A percentile compares a stretch with the other conserved stretches of the same genome.
Conservation (phyloP, 768 basidiomycete species). For the Mrakia blollopis region DNA sequence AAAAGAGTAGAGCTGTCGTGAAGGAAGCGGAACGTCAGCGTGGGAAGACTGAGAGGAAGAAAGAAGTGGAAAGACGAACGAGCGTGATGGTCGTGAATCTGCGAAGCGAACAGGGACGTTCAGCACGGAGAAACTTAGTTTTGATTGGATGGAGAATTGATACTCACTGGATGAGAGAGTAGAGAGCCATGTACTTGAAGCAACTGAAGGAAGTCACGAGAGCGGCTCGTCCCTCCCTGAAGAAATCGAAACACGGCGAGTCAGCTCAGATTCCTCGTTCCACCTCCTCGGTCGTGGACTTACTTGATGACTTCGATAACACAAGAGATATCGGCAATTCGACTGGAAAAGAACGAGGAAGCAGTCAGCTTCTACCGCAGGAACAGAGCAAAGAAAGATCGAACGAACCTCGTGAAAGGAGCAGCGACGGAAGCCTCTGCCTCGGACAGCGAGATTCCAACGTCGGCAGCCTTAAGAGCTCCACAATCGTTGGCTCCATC, state of each 20-base stretch:
- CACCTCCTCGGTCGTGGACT: slow-evolving; percentile 1
- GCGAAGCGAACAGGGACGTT: neutral
- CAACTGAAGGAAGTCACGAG: slow-evolving; percentile 97
- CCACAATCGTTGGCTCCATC: slow-evolving; percentile 99
- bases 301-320: slow-evolving; percentile 87
- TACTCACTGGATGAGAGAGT: slow-evolving; percentile 78
- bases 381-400: neutral
- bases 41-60: no score
- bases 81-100: slow-evolving; percentile 90
- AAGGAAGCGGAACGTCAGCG: neutral
- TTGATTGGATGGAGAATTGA: neutral
- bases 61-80: slow-evolving; percentile 29
- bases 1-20: slow-evolving; percentile 74
- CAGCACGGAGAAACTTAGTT: neutral
- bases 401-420: slow-evolving; percentile 63
- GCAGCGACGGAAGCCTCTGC: slow-evolving; percentile 98
- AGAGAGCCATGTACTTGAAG: slow-evolving; percentile 99
- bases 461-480: slow-evolving; percentile 95
- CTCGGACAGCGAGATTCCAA: slow-evolving; percentile 92
- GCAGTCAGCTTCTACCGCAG: neutral
- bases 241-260: neutral
- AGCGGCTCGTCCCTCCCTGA: slow-evolving; percentile 79
- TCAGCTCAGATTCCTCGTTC: neutral
- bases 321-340: slow-evolving; percentile 88
- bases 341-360: slow-evolving; percentile 47